Base-by-base conservation (phyloP, 1,284 basidiomycete genomes). In the Amylostereum chailletii region DNA sequence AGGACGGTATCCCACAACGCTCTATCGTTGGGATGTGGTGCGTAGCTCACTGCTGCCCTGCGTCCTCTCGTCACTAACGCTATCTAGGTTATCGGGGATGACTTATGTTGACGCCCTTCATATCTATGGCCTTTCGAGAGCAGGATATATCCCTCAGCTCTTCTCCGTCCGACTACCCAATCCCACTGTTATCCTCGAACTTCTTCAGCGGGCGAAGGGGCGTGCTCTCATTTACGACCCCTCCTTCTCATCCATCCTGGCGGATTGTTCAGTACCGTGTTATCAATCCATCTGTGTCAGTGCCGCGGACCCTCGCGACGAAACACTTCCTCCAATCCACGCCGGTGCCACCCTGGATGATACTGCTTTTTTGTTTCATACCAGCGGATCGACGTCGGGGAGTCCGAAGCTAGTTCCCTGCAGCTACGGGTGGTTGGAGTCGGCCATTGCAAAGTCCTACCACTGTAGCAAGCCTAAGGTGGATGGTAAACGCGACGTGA, bases 371-470 rank as follows among this genome's bases (percentile, higher is more conserved):
- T 70, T 86, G 49, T 85, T 86, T 69, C 83, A 86, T 61, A 86
- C 84, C 11, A 81, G 79, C 49, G 83, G 83, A 11, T 85, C 83
- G 38, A 86, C 85, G 19, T 86, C 83, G 36, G 83, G 83, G 46
- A 79, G 75, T 56, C 83, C 83, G 2, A 87, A 86, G 58, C 76
- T 86, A 32, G 79, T 87, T 0, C 82, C 80, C 7, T 79, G 79
- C 61, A 82, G 64, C 58, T 77, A 76, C 55, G 69, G 66, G 41
- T 86, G 84, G 83, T 53, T 86, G 34, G 66, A 74, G 49, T 62
- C 73, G 34, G 75, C 77, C 6, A 67, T 81, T 45, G 57, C 65
- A 42, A 86, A 88, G 62, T 75, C 82, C 40, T 59, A 67, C 46
- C 70, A 75, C 51, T 71, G 79, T 50, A 72, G 70, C 53, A 58